phyloP scores from a whole-genome alignment of 1,284 basidiomycete genomes.

The Anthracocystis panici-leucophaei region DNA sequence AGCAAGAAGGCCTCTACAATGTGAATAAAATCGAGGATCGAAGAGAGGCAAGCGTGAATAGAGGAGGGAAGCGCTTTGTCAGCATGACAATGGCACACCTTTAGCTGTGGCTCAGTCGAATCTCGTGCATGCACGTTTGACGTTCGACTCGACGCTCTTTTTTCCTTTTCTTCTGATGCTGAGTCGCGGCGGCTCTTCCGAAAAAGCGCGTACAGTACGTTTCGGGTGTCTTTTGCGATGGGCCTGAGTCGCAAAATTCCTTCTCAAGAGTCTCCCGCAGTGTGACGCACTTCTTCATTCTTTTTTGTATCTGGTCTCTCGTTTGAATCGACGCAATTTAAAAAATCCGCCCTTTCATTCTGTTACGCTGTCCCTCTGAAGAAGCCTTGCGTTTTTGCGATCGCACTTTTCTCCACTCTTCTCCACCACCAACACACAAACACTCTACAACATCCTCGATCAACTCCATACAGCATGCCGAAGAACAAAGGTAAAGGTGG shows the following conservation, averaged over 20 bases:
- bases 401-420: neutral
- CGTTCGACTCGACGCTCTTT: neutral
- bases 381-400: too few relatives aligned
- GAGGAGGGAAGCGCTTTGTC: neutral
- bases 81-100: neutral
- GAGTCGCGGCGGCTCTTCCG: neutral
- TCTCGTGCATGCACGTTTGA: neutral
- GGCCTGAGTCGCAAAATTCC: neutral
- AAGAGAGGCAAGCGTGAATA: too few relatives aligned
- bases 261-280: neutral
- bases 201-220: too few relatives aligned
- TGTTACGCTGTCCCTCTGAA: too few relatives aligned
- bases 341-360: too few relatives aligned
- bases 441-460: neutral
- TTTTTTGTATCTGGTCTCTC: neutral
- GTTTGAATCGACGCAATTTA: too few relatives aligned
- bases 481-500: slow-evolving; percentile 81
- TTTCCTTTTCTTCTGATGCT: neutral
- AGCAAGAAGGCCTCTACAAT: too few relatives aligned
- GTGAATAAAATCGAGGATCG: too few relatives aligned
- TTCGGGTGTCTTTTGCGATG: too few relatives aligned
- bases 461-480: slow-evolving; percentile 23
- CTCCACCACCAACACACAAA: slow-evolving; percentile 6
- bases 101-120: neutral
- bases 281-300: neutral